Evolutionary conservation across 805 yeast species (phyloP), one percentile per base, ranked within the genome.

Genomic region (Spathaspora gorwiae): DNA sequence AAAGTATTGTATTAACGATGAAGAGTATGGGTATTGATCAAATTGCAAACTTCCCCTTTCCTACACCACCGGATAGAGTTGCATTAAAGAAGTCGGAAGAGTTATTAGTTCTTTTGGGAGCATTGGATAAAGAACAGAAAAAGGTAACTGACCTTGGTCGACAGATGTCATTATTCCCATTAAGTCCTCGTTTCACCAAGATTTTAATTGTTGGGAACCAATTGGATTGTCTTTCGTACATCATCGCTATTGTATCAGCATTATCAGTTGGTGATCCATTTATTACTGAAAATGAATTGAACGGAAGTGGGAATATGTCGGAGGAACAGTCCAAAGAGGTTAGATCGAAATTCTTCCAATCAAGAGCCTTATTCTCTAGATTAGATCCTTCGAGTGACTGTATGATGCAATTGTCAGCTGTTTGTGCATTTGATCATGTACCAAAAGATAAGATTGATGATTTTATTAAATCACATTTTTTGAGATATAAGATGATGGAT

Each of bases 11-110:
- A 0, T 67, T 94, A 54, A 86, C 86, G 40, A 94, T 94, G 99
- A 94, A 94, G 65, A 80, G 92, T 51, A 94, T 94, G 96, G 97
- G 97, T 2, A 90, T 94, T 49, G 94, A 87, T 60, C 87, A 86
- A 43, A 84, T 94, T 33, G 70, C 81, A 19, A 92, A 94, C 57
- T 94, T 94, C 70, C 99, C 99, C 32, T 94, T 94, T 67, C 96
- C 98, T 4, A 90, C 98, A 0, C 87, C 96, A 2, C 97, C 98
- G 0, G 86, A 83, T 42, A 67, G 84, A 44, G 39, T 41, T 0
- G 70, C 84, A 31, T 67, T 94, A 35, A 62, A 61, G 1, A 79
- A 75, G 45, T 95, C 97, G 0, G 83, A 88, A 49, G 75, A 73
- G 45, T 59, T 89, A 11, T 70, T 94, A 46, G 75, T 78, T 37